Base-by-base conservation (phyloP, 306 rosid genomes). In the Potentilla sterilis region DNA sequence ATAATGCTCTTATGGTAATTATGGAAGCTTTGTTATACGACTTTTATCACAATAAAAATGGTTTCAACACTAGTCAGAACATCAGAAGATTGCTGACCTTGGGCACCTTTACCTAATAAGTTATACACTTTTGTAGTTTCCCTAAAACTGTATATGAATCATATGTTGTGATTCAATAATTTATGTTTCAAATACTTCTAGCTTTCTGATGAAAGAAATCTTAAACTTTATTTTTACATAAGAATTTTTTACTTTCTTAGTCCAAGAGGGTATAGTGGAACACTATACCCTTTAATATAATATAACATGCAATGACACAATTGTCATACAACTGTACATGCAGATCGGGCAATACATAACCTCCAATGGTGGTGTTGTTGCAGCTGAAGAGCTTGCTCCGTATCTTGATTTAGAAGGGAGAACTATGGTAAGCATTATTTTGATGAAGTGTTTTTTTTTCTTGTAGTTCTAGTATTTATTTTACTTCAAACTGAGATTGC, bases 361-460 rank as follows among this genome's bases (percentile, higher is more conserved):
- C 73, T 89, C 97, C 69, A 90, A 96, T 78, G 98, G 96, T 76
- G 99, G 98, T 67, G 98, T 96, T 78, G 93, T 96, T 64, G 80
- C 99, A 47, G 96, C 99, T 44, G 98, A 96, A 88, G 99, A 96
- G 84, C 89, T 96, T 78, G 97, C 96, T 76, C 98, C 98, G 48
- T 96, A 89, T 87, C 92, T 92, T 84, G 98, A 92, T 71, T 70
- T 92, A 75, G 86, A 88, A 1, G 85, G 81, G 74, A 81, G 73
- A 58, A 75, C 85, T 22, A 76, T 76, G 85, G 98, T 96, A 79
- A 82, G 79, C 80, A 81, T 21, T 16, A 15, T 70, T 72, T 59
- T 70, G 16, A 37, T 38, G 35, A 37, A 35, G 44, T 35, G 42
- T 2, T 42, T 8, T 18, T 16, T 9, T 59, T 46, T 15, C 38